These are phyloP conservation scores for Osmozyma mogii DNA, from an alignment of 805 yeast genomes.

Conservation along the genomic window DNA sequence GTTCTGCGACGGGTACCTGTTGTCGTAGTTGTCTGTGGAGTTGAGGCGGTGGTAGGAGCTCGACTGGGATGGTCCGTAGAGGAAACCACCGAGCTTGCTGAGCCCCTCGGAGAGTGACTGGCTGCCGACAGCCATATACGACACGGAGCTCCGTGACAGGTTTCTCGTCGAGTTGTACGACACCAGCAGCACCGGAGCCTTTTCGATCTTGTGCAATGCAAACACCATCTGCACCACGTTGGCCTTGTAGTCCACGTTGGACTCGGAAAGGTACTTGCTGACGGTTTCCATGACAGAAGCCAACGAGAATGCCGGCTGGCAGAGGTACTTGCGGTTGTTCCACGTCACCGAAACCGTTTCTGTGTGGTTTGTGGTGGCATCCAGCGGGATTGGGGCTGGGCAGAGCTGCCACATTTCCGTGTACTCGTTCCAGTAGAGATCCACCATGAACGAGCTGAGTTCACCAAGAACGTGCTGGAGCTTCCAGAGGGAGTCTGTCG, in stretches of 20 bases:
- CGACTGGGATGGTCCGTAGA: too few species aligned
- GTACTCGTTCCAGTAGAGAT: slow-evolving; percentile 48
- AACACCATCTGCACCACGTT: slow-evolving; percentile 24
- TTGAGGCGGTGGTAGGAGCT: too few species aligned
- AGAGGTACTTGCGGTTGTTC: slow-evolving; percentile 18
- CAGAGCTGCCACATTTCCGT: slow-evolving; percentile 45
- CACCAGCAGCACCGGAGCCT: too few species aligned
- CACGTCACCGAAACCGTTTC: slow-evolving; percentile 14
- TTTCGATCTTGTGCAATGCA: not conserved
- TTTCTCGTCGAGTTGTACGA: too few species aligned
- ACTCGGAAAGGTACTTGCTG: slow-evolving; percentile 11
- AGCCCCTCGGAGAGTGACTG: too few species aligned
- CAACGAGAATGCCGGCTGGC: slow-evolving; percentile 23
- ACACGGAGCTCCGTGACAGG: too few species aligned
- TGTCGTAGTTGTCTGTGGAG: slow-evolving; percentile 12
- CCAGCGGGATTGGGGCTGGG: slow-evolving; percentile 35
- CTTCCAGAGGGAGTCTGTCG: slow-evolving; percentile 4
- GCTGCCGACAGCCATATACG: too few species aligned
- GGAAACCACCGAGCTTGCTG: too few species aligned
- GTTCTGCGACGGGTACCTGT: slow-evolving; percentile 19
- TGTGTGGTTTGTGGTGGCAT: slow-evolving; percentile 11
- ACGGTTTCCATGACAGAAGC: slow-evolving; percentile 16
- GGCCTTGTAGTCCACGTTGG: slow-evolving; percentile 29
- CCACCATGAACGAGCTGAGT: slow-evolving; percentile 43
- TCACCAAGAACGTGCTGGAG: slow-evolving; percentile 9